Evolutionary conservation across 345 rosid genomes (phyloP), one percentile per base, ranked within the genome.

Genomic region (Populus simonii): DNA sequence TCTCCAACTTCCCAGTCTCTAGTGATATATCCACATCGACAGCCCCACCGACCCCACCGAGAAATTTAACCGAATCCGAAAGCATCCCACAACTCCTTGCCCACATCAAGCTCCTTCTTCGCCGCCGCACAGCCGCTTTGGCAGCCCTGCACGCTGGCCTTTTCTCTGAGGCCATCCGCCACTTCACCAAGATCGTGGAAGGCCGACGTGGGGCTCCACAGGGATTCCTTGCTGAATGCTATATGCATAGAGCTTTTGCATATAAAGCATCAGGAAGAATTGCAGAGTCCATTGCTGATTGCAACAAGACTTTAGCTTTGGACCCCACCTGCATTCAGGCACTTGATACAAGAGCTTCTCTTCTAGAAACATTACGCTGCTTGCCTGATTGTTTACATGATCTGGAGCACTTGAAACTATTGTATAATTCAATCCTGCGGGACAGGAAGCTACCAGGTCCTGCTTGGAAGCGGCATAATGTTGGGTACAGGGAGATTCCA

Each of bases 401-500:
- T 73, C 90, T 96, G 2, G 99, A 96, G 66, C 99, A 96, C 86
- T 74, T 96, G 79, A 96, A 96, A 69, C 90, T 96, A 18, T 78
- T 96, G 7, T 96, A 89, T 83, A 96, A 96, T 83, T 87, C 99
- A 18, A 89, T 96, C 79, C 75, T 93, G 71, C 89, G 99, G 0
- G 96, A 93, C 15, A 76, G 97, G 81, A 93, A 92, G 79, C 96
- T 96, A 13, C 99, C 97, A 0, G 99, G 99, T 33, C 99, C 99
- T 36, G 91, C 85, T 18, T 96, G 99, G 99, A 96, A 96, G 84
- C 88, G 90, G 11, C 98, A 93, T 81, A 83, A 90, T 8, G 96
- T 93, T 17, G 84, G 89, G 51, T 96, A 93, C 89, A 81, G 92
- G 38, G 99, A 96, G 45, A 92, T 96, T 69, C 98, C 99, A 0